A percentile compares a stretch with the other conserved stretches of the same genome.
Evolutionary conservation across 495 filamentous ascomycete species (phyloP).

Genomic region (Trichocladium antarcticum): DNA sequence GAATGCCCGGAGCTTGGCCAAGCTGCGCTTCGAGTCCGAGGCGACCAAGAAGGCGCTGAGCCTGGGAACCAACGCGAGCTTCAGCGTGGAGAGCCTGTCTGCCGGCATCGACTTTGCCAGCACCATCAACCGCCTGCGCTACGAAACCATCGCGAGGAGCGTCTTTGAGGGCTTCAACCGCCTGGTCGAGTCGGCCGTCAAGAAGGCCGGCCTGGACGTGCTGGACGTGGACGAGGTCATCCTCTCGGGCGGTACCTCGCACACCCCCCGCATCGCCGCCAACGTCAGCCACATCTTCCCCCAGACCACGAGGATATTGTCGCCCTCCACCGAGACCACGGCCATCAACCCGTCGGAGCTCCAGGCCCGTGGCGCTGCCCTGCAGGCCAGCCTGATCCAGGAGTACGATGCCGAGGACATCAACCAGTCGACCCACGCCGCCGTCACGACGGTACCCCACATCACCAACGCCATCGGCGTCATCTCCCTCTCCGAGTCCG

Average conservation of each 20-base stretch:
- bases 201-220: slow-evolving; percentile 86
- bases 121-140: slow-evolving; percentile 85
- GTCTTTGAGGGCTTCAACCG: slow-evolving; percentile 78
- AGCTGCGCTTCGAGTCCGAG: slow-evolving; percentile 86
- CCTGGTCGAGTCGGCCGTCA: slow-evolving; percentile 69
- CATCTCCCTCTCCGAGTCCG: slow-evolving; percentile 52
- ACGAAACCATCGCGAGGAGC: slow-evolving; percentile 76
- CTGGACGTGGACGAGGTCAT: slow-evolving; percentile 93
- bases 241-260: slow-evolving; percentile 80
- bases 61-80: slow-evolving; percentile 72
- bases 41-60: slow-evolving; percentile 80
- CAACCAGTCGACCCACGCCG: slow-evolving; percentile 87
- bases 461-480: slow-evolving; percentile 81
- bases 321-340: slow-evolving; percentile 61
- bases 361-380: slow-evolving; percentile 77
- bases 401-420: slow-evolving; percentile 91
- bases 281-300: slow-evolving; percentile 71
- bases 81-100: slow-evolving; percentile 79
- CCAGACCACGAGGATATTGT: slow-evolving; percentile 61
- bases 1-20: slow-evolving; percentile 70
- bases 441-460: slow-evolving; percentile 88
- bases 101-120: slow-evolving; percentile 84
- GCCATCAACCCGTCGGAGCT: slow-evolving; percentile 93
- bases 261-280: slow-evolving; percentile 83
- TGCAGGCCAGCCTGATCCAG: slow-evolving; percentile 85